Evolutionary conservation across 2,329 filamentous ascomycete species (phyloP), one percentile per base, ranked within the genome.

Genomic region (Epicoccum sorghinum): DNA sequence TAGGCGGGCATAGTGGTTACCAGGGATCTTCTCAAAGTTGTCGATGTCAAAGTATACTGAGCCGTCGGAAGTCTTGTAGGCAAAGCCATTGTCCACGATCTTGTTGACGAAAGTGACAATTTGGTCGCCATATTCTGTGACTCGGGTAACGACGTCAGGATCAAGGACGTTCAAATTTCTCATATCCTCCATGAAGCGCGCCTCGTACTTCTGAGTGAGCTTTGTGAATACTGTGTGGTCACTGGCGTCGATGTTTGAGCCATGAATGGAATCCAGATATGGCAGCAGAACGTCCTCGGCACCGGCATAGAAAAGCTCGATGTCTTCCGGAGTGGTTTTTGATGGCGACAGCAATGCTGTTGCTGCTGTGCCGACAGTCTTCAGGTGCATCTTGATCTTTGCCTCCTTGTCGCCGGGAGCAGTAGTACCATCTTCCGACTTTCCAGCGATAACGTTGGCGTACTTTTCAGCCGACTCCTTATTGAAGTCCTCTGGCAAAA

Each of bases 31-130:
- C 72, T 97, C 92, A 68, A 96, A 98, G 0, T 90, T 86, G 4
- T 82, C 80, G 60, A 96, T 97, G 66, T 97, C 93, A 60, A 97
- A 98, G 75, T 97, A 97, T 0, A 98, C 91, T 0, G 91, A 96
- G 0, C 92, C 93, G 64, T 95, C 89, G 0, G 79, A 75, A 0
- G 84, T 85, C 30, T 77, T 79, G 68, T 98, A 98, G 1, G 88
- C 93, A 64, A 93, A 97, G 0, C 90, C 89, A 70, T 96, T 96
- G 46, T 89, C 79, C 22, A 96, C 86, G 52, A 96, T 90, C 60
- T 84, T 86, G 67, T 93, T 84, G 0, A 97, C 91, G 59, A 96
- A 97, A 8, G 83, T 79, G 40, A 90, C 91, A 68, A 98, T 97
- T 68, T 96, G 87, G 0, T 88, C 87, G 4, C 93, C 89, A 65